These are phyloP conservation scores for Fusarium nematophilum DNA, from an alignment of 2,329 filamentous ascomycete genomes.

Conservation along the genomic window DNA sequence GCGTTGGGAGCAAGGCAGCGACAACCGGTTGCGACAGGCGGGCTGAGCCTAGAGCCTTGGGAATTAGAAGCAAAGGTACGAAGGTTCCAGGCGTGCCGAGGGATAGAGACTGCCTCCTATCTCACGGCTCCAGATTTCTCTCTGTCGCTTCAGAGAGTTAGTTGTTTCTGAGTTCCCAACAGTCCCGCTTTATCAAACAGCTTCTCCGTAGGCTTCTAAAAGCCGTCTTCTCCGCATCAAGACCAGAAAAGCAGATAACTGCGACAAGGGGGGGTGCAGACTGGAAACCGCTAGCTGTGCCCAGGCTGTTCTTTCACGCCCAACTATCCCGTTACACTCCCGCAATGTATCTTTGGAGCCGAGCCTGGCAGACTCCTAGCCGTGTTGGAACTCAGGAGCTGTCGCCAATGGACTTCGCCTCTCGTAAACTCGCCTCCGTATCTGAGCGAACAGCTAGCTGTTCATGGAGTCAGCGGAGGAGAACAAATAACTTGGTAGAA, in stretches of 20 bases:
- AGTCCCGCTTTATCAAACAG: slow-evolving; percentile 43
- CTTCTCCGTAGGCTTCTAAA: slow-evolving; percentile 28
- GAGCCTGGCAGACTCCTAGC: slow-evolving; percentile 21
- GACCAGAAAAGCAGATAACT: slow-evolving; percentile 29
- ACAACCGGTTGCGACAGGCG: slow-evolving; percentile 11
- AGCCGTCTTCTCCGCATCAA: slow-evolving; percentile 38
- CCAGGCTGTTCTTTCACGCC: slow-evolving; percentile 26
- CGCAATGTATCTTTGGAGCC: slow-evolving; percentile 32
- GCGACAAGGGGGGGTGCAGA: slow-evolving; percentile 36
- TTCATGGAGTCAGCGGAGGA: slow-evolving; percentile 2
- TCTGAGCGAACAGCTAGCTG: neutral
- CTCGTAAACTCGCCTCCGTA: slow-evolving; percentile 17
- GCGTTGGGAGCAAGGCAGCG: slow-evolving; percentile 16
- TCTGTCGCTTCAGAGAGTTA: slow-evolving; percentile 26
- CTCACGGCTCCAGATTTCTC: slow-evolving; percentile 35
- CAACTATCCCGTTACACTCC: slow-evolving; percentile 42
- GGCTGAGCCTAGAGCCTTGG: slow-evolving; percentile 28
- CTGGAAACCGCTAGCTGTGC: slow-evolving; percentile 32
- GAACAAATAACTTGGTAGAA: slow-evolving; percentile 21
- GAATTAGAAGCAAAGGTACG: slow-evolving; percentile 23
- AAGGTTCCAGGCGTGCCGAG: slow-evolving; percentile 32
- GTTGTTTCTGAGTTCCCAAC: slow-evolving; percentile 30
- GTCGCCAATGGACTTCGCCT: neutral
- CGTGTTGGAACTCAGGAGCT: slow-evolving; percentile 21
- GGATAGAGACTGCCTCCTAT: slow-evolving; percentile 34